Percentiles rank a stretch among this genome's conserved stretches.
Conservation (phyloP, 331 rosid species). For the Prunus yedoensis region DNA sequence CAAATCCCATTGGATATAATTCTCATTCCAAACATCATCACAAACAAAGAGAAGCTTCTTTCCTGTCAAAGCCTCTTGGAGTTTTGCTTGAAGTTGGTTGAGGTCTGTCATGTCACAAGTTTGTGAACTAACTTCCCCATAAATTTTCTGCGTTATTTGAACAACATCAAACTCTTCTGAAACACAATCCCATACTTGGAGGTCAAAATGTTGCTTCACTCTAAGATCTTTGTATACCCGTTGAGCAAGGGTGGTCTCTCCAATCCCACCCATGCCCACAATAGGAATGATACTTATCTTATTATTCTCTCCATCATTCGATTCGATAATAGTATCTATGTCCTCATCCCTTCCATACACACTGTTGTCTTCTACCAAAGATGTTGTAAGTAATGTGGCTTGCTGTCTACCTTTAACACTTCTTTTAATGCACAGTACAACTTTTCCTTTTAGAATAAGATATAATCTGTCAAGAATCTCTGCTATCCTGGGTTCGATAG, state of each 20-base stretch:
- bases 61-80: too few relatives aligned
- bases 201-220: background rate
- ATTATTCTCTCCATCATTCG: background rate
- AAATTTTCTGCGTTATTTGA: too few relatives aligned
- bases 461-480: conserved; percentile 25
- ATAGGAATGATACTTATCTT: conserved; percentile 28
- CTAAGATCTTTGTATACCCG: conserved; percentile 19
- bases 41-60: too few relatives aligned
- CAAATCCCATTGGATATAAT: conserved; percentile 9
- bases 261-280: conserved; percentile 42
- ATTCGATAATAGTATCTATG: background rate
- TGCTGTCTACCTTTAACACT: too few relatives aligned
- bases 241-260: conserved; percentile 33
- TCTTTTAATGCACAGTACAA: background rate
- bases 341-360: conserved; percentile 30
- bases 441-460: conserved; percentile 13
- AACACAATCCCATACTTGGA: too few relatives aligned
- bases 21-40: too few relatives aligned
- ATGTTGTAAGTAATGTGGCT: too few relatives aligned
- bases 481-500: background rate
- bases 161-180: too few relatives aligned
- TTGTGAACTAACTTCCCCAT: too few relatives aligned
- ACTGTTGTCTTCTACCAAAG: background rate
- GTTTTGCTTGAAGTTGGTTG: too few relatives aligned
- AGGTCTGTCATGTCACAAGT: too few relatives aligned